Evolutionary conservation across 129 eudicot genomes (phyloP).

Genomic region (Tagetes patula): DNA sequence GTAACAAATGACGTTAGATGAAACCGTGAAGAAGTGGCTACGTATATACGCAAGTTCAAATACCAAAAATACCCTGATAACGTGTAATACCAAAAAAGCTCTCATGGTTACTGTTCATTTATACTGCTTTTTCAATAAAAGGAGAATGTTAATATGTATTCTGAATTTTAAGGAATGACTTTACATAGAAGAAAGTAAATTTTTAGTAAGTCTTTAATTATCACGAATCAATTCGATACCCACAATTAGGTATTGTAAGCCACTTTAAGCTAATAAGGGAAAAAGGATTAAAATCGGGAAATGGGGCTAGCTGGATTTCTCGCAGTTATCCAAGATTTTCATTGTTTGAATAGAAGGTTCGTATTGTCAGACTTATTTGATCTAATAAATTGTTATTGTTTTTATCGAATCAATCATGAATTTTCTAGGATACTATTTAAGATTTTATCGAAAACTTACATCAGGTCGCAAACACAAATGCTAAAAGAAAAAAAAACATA

Average conservation of each 20-base stretch:
- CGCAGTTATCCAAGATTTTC: not conserved
- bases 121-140: too few relatives aligned
- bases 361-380: not conserved
- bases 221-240: not conserved
- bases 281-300: not conserved
- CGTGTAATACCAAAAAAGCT: too few relatives aligned
- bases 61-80: too few relatives aligned
- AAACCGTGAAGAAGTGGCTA: too few relatives aligned
- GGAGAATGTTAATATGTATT: too few relatives aligned
- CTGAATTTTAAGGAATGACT: too few relatives aligned
- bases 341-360: not conserved
- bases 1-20: too few relatives aligned
- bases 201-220: not conserved
- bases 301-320: not conserved
- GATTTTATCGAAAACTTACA: not conserved
- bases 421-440: constrained; percentile 1
- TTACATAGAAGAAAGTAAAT: not conserved
- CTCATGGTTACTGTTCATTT: too few relatives aligned
- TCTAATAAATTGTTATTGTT: too few relatives aligned
- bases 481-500: not conserved
- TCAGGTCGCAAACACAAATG: not conserved
- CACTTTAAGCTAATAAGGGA: not conserved
- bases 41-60: too few relatives aligned
- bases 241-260: not conserved
- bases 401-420: not conserved